Conservation (phyloP, 78 protist genomes). For the slime mould (Dictyostelium discoideum) region DNA sequence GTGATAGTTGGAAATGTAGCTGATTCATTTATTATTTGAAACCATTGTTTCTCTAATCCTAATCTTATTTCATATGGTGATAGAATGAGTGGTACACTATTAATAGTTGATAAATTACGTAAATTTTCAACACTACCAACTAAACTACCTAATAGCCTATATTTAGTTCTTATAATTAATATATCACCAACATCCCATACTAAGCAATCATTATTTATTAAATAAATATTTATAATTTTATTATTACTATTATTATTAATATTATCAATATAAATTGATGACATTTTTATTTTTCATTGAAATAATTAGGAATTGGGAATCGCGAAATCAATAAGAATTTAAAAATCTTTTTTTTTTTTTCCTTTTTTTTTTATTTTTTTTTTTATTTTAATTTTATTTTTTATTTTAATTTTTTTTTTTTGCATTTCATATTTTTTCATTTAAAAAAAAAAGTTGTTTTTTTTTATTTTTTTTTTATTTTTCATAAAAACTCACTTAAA, state of each 20-base stretch:
- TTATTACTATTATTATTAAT: not conserved
- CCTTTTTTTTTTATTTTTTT: no score
- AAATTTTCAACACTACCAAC: constrained; percentile 11
- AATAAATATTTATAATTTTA: constrained; percentile 3
- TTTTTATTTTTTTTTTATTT: no score
- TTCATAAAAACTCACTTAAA: no score
- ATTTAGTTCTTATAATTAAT: not conserved
- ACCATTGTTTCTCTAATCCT: constrained; percentile 55
- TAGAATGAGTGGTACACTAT: constrained; percentile 29
- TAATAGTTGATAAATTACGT: not conserved
- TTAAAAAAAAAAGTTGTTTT: no score
- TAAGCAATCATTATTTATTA: constrained; percentile 14
- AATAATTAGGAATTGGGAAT: not conserved
- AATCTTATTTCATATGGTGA: constrained; percentile 36
- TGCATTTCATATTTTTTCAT: not conserved
- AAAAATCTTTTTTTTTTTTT: not conserved
- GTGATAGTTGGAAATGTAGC: not conserved
- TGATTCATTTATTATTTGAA: constrained; percentile 27
- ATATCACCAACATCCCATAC: constrained; percentile 62
- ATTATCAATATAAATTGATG: not conserved
- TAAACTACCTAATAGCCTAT: constrained; percentile 35
- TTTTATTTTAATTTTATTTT: no score
- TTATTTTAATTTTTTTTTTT: no score
- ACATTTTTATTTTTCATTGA: not conserved
- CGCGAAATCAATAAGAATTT: not conserved